Conservation (phyloP, 2,329 filamentous ascomycete genomes). For the Phyllachora maydis region DNA sequence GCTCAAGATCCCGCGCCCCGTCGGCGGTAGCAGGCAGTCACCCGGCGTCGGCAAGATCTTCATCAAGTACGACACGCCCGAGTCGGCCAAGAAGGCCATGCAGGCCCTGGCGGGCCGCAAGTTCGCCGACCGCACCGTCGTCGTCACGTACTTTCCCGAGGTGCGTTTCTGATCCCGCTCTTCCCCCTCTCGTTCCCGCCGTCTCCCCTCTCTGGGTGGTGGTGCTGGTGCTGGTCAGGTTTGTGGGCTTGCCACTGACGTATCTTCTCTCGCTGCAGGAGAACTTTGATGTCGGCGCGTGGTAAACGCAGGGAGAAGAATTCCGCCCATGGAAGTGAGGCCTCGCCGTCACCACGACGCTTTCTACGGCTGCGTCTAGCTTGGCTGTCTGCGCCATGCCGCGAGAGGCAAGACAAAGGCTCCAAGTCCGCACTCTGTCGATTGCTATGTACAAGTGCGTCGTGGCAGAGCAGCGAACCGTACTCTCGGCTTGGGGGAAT, state of each 20-base stretch:
- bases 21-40: slow-evolving; percentile 62
- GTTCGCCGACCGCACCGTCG: slow-evolving; percentile 89
- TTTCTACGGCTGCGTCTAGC: too few species aligned
- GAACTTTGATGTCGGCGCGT: slow-evolving; percentile 82
- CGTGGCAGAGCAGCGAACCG: too few species aligned
- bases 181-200: neutral
- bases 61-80: slow-evolving; percentile 70
- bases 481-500: too few species aligned
- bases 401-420: too few species aligned
- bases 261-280: slow-evolving; percentile 38
- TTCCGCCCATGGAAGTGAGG: too few species aligned
- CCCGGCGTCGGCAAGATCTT: slow-evolving; percentile 94
- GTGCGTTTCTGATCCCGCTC: slow-evolving; percentile 21
- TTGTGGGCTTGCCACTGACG: too few species aligned
- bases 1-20: slow-evolving; percentile 84
- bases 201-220: neutral
- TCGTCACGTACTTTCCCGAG: slow-evolving; percentile 92
- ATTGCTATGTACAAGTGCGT: too few species aligned
- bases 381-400: too few species aligned
- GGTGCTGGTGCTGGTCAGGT: neutral
- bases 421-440: too few species aligned
- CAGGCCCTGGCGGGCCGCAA: slow-evolving; percentile 84
- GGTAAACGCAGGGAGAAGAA: slow-evolving; percentile 34
- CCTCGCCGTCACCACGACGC: too few species aligned
- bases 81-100: slow-evolving; percentile 66